Conservation (phyloP, 2,329 filamentous ascomycete species). For the Penicillium sp. region DNA sequence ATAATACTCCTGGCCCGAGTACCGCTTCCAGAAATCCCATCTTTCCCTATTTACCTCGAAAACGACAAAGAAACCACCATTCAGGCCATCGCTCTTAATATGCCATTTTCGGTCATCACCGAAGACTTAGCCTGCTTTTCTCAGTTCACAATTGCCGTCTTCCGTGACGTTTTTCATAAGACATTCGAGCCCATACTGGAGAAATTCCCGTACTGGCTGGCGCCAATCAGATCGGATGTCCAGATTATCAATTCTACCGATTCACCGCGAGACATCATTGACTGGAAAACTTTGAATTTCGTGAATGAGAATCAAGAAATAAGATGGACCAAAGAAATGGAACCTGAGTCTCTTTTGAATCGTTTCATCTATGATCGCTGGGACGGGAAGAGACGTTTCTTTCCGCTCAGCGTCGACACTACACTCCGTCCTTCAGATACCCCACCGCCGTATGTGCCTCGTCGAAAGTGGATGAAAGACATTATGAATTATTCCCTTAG, state of each 20-base stretch:
- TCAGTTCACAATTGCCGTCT: conserved; percentile 71
- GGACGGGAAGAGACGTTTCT: conserved; percentile 60
- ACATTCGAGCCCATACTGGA: conserved; percentile 63
- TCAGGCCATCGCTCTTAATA: conserved; percentile 47
- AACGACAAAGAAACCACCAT: conserved; percentile 61
- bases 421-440: conserved; percentile 34
- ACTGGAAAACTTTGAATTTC: conserved; percentile 41
- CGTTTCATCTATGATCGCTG: conserved; percentile 58
- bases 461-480: conserved; percentile 52
- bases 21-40: conserved; percentile 62
- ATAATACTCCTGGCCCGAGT: conserved; percentile 70
- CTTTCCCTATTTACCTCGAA: conserved; percentile 71
- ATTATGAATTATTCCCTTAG: conserved; percentile 86
- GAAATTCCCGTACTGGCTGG: conserved; percentile 80
- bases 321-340: conserved; percentile 46
- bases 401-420: conserved; percentile 42
- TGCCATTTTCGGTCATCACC: conserved; percentile 35
- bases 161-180: conserved; percentile 87
- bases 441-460: conserved; percentile 34
- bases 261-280: conserved; percentile 37
- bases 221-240: conserved; percentile 50
- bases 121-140: conserved; percentile 58
- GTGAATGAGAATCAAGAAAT: conserved; percentile 44
- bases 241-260: not conserved
- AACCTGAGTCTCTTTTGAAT: conserved; percentile 43